Evolutionary conservation across 2,329 filamentous ascomycete species (phyloP), one percentile per base, ranked within the genome.

Genomic region (Lojkania enalia): DNA sequence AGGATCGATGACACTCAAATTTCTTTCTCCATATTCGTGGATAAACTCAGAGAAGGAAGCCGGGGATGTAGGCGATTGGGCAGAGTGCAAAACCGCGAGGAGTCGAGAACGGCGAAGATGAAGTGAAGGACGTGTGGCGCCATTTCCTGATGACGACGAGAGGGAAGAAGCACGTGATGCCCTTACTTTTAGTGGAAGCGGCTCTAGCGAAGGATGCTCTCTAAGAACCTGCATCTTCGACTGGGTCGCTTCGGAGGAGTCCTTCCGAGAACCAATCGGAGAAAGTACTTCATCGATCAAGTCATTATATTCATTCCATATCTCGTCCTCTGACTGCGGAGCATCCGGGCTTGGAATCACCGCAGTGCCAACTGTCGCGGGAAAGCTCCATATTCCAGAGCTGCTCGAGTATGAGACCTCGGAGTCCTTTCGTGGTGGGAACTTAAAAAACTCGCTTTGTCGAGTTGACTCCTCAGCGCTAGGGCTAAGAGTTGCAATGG

Each of bases 241-340:
- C 2, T 20, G 27, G 13, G 20, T 25, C 18, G 21, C 27, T n/a
- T 27, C 36, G 27, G 41, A n/a, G 4, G 46, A 44, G 19, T 46
- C 44, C 6, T 31, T 46, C 19, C 41, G 46, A 14, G 54, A 52
- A 20, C 55, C 54, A 16, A 70, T 5, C 19, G 76, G 72, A 3
- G 77, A 79, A 38, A 82, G 78, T 9, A 84, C 78, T 45, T 88
- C 85, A 40, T 88, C 87, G 42, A 96, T 80, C 11, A 96, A 74
- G 58, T 96, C 92, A 54, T 97, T 85, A 63, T 95, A 96, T 69
- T 95, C 92, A 39, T 91, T 85, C 92, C 92, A 97, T 1, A 96
- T 80, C 63, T 96, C 92, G 58, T 96, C 92, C 54, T 95, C 88
- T 1, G 75, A 82, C 3, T 85, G 77, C 0, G 82, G 84, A 3